A percentile compares a stretch with the other conserved stretches of the same genome.
These are phyloP conservation scores for Sanghuangporus baumii DNA, from an alignment of 1,284 basidiomycete species.

Conservation along the genomic window DNA sequence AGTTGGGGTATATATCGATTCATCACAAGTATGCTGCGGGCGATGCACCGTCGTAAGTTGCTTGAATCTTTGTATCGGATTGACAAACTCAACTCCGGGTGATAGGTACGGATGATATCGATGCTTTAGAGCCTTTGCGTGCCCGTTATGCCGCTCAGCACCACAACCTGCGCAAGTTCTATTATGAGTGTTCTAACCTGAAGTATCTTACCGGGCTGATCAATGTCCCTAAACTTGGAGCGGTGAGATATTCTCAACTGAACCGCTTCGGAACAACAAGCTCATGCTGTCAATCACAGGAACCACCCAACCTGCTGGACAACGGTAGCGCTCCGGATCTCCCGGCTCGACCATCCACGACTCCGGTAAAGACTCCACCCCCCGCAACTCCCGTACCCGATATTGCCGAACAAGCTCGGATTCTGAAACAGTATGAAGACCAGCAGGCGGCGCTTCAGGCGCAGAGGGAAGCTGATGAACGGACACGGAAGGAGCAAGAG, in stretches of 20 bases:
- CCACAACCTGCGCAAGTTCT: conserved; percentile 88
- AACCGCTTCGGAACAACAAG: neutral
- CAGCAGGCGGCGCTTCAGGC: conserved; percentile 83
- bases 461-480: conserved; percentile 81
- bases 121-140: conserved; percentile 81
- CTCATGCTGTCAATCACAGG: conserved; percentile 39
- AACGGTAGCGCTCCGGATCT: conserved; percentile 80
- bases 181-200: conserved; percentile 96
- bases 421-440: conserved; percentile 96
- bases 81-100: neutral
- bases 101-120: conserved; percentile 79
- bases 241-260: conserved; percentile 41
- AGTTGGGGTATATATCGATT: conserved; percentile 97
- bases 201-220: conserved; percentile 94
- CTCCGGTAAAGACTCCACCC: conserved; percentile 48
- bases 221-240: conserved; percentile 93
- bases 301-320: conserved; percentile 90
- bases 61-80: neutral
- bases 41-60: conserved; percentile 79
- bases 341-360: conserved; percentile 71
- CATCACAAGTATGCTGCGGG: conserved; percentile 94
- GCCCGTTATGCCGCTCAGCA: conserved; percentile 87
- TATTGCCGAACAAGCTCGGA: conserved; percentile 83
- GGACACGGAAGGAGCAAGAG: conserved; percentile 71
- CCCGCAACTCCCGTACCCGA: conserved; percentile 67